Base-by-base conservation (phyloP, 2,329 filamentous ascomycete species). In the Pseudopyrenochaeta lycopersici region DNA sequence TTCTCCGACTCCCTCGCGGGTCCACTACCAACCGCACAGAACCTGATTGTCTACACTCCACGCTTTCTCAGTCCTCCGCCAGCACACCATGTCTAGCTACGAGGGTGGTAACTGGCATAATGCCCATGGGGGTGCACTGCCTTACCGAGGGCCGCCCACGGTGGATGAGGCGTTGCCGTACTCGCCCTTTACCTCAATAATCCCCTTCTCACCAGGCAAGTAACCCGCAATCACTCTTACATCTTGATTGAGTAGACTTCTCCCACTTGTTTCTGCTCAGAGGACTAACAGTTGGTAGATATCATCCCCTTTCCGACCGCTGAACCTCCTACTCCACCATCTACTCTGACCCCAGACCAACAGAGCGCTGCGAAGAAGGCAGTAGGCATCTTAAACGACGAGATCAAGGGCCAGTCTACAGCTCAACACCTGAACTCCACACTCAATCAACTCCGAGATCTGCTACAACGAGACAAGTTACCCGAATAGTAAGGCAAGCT, bases 91-190 rank as follows among this genome's bases (percentile, higher is more conserved):
- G 72, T 55, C 67, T 39, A 59, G 29, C 17, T 55, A 56, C 39
- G 50, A 61, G 33, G 66, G 70, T 43, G 64, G 60, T 30, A 54
- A 66, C 54, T 73, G 71, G 70, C 72, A 72, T 40, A 67, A 64
- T 50, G 59, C 57, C 64, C 69, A 73, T 60, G 69, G 70, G 35
- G 63, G 70, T 11, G 68, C 70, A 18, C 66, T 76, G 12, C 64
- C 71, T 12, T 72, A 72, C 41, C 66, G 76, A 21, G 74, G 80
- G 35, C 78, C 81, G 18, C 79, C 80, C 10, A 82, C 80, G 2
- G 84, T 95, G 11, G 84, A 89, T 51, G 90, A 95, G 70, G 90
- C 90, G 27, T 81, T 95, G 40, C 89, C 90, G n/a, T 93, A 88
- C 76, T 91, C 90, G 46, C 91, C 91, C 20, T 88, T 94, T 71